A percentile compares a stretch with the other conserved stretches of the same genome.
Evolutionary conservation across 768 basidiomycete genomes (phyloP).

Genomic region (Russula lepida): DNA sequence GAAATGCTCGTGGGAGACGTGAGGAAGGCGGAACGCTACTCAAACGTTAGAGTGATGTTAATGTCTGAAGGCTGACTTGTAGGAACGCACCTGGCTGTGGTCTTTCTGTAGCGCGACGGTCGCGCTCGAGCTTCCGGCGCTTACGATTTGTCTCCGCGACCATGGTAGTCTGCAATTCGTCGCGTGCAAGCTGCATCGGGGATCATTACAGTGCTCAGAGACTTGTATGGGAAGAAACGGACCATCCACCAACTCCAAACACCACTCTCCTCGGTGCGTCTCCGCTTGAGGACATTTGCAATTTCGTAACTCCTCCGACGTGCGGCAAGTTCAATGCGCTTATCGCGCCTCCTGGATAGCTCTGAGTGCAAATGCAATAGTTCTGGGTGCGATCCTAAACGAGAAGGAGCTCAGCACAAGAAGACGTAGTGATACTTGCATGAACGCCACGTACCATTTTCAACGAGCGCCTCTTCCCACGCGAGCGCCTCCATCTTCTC

Average conservation of each 20-base stretch:
- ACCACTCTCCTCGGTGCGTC: constrained; percentile 61
- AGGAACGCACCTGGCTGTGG: constrained; percentile 55
- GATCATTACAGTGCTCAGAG: constrained; percentile 1
- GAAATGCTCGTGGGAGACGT: constrained; percentile 40
- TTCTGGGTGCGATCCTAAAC: constrained; percentile 76
- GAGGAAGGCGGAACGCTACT: constrained; percentile 55
- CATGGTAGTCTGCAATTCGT: constrained; percentile 78
- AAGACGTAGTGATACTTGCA: neutral
- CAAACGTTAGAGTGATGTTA: neutral
- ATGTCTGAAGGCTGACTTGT: neutral
- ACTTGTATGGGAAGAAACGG: neutral
- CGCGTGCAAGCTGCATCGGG: constrained; percentile 51
- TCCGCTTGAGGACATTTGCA: constrained; percentile 49
- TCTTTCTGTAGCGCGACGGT: constrained; percentile 70
- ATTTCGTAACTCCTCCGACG: constrained; percentile 63
- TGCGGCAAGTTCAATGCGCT: constrained; percentile 73
- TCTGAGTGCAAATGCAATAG: constrained; percentile 73
- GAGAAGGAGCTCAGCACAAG: neutral
- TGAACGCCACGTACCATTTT: constrained; percentile 48
- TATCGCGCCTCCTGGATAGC: constrained; percentile 68
- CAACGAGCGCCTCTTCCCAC: constrained; percentile 78
- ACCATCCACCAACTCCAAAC: constrained; percentile 84
- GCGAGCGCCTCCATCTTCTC: constrained; percentile 91
- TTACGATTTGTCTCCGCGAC: constrained; percentile 86
- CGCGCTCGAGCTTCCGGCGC: constrained; percentile 74